Percentiles rank a stretch among this genome's conserved stretches.
Evolutionary conservation across 2,329 filamentous ascomycete species (phyloP).

Genomic region (Neurospora crassa): DNA sequence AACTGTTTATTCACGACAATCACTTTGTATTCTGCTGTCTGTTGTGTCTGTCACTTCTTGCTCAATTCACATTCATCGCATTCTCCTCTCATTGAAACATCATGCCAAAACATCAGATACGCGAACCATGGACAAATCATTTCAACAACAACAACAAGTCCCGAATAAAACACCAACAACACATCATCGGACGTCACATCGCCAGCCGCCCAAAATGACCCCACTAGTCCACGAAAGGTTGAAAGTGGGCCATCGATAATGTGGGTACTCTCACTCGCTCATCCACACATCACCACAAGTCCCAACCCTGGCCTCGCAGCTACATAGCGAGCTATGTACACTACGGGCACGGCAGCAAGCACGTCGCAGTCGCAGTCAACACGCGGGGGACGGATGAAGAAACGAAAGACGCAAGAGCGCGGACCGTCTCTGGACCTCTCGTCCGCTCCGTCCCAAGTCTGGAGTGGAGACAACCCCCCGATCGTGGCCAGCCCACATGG

Average conservation of each 20-base stretch:
- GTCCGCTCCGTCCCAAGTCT: neutral
- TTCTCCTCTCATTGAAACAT: neutral
- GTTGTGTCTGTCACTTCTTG: neutral
- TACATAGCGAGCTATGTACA: neutral
- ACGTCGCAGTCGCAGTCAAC: neutral
- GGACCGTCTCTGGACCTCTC: neutral
- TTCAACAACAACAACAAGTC: neutral
- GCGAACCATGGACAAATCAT: neutral
- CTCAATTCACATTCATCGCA: neutral
- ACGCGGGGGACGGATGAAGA: neutral
- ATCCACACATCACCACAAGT: neutral
- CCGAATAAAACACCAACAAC: neutral
- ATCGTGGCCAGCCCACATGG: neutral
- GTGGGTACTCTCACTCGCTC: neutral
- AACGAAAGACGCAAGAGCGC: neutral
- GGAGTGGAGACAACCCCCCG: neutral
- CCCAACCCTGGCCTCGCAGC: neutral
- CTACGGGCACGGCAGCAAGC: neutral
- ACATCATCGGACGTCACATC: neutral
- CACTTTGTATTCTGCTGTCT: neutral
- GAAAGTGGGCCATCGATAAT: neutral
- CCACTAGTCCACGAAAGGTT: neutral
- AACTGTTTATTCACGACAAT: neutral
- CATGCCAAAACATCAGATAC: neutral
- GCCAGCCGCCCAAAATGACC: neutral